Evolutionary conservation across 176 grass and related monocot species (phyloP).

Genomic region (Tillandsia fasciculata): DNA sequence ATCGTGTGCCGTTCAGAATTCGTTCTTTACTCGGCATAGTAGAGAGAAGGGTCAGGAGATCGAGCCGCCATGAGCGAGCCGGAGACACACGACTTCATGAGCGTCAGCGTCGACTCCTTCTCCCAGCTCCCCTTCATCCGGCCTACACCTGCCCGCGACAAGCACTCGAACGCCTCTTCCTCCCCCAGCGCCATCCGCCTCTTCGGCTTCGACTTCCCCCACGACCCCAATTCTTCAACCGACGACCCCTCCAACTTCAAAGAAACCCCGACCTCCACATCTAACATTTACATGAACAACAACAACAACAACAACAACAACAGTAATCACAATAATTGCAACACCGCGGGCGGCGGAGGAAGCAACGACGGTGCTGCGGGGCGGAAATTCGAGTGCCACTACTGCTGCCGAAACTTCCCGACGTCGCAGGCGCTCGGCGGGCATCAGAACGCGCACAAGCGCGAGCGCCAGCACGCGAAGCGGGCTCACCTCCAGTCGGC

Average conservation of each 20-base stretch:
- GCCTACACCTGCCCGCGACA: constrained; percentile 11
- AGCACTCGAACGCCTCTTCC: constrained; percentile 4
- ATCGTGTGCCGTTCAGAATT: no score
- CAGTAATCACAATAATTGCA: constrained; percentile 24
- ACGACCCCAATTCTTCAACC: constrained; percentile 17
- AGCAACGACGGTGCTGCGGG: constrained; percentile 13
- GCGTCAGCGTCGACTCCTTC: constrained; percentile 53
- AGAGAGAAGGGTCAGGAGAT: no score
- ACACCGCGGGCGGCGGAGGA: constrained; percentile 1
- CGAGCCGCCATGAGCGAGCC: constrained; percentile 44
- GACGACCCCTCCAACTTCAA: neutral
- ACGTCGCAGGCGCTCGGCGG: constrained; percentile 96
- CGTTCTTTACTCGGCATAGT: no score
- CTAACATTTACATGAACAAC: neutral
- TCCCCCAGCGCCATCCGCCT: constrained; percentile 38
- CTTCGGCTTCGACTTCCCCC: constrained; percentile 74
- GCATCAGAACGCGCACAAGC: constrained; percentile 99
- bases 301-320: constrained; percentile 26
- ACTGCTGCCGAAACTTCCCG: constrained; percentile 99
- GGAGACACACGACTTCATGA: constrained; percentile 32
- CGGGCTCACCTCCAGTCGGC: constrained; percentile 75
- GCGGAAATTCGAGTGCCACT: constrained; percentile 98
- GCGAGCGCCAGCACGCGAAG: constrained; percentile 97
- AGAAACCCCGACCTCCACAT: neutral
- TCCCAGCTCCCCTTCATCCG: constrained; percentile 68